Conservation (phyloP, 2,329 filamentous ascomycete species). For the Orbilia javanica region DNA sequence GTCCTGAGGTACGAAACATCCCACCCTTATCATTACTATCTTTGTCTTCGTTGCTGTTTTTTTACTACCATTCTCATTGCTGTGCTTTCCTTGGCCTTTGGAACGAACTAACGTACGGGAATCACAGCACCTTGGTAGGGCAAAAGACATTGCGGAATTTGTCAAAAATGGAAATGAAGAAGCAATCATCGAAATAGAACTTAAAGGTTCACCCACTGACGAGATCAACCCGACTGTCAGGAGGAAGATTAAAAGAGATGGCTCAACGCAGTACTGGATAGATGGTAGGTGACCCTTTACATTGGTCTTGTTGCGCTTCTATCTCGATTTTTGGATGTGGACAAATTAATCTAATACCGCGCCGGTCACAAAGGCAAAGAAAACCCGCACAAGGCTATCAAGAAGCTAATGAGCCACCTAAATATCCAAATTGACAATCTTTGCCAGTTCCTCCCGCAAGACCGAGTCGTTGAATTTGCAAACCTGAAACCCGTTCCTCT, state of each 20-base stretch:
- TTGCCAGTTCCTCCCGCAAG: constrained; percentile 96
- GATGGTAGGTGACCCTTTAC: constrained; percentile 75
- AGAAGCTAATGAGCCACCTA: constrained; percentile 75
- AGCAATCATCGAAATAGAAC: constrained; percentile 89
- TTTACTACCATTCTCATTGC: too few relatives aligned
- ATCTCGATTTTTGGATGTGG: not conserved
- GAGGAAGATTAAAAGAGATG: constrained; percentile 84
- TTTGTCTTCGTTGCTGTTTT: not conserved
- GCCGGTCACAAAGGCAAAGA: constrained; percentile 28
- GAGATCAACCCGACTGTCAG: constrained; percentile 78
- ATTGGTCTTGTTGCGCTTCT: too few relatives aligned
- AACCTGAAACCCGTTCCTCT: constrained; percentile 83
- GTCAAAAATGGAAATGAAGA: constrained; percentile 87
- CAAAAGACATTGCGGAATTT: constrained; percentile 86
- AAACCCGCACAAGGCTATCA: constrained; percentile 18
- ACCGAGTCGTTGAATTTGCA: constrained; percentile 94
- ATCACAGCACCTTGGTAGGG: constrained; percentile 79
- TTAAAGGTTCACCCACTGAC: constrained; percentile 75
- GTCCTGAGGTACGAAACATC: constrained; percentile 69
- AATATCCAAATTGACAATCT: constrained; percentile 97
- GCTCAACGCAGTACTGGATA: constrained; percentile 81
- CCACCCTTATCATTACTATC: not conserved
- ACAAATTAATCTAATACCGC: not conserved
- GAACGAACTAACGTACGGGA: constrained; percentile 38
- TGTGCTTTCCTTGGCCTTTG: not conserved